Conservation (phyloP, 2,329 filamentous ascomycete species). For the Colletotrichum paranaense region DNA sequence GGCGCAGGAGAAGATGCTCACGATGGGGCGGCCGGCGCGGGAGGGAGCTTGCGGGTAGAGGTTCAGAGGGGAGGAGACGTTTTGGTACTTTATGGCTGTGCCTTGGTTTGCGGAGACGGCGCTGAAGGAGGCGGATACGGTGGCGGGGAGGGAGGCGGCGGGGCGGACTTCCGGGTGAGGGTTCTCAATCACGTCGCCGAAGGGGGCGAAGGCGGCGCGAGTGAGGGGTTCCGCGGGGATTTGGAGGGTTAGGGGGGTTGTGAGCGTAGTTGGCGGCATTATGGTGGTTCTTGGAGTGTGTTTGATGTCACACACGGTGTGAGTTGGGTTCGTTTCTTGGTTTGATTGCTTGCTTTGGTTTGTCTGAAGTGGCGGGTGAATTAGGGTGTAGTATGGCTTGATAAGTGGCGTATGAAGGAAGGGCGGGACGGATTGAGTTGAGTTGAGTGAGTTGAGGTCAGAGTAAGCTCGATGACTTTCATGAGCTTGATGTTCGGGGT, state of each 20-base stretch:
- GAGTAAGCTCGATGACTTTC: slow-evolving; percentile 1
- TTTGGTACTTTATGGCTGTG: slow-evolving; percentile 85
- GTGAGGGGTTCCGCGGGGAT: slow-evolving; percentile 76
- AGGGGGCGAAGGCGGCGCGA: slow-evolving; percentile 76
- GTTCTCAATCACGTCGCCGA: slow-evolving; percentile 86
- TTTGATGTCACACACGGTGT: neutral
- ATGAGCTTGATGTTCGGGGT: neutral
- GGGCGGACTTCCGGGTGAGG: slow-evolving; percentile 70
- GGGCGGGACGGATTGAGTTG: neutral
- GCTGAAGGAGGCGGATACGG: slow-evolving; percentile 51
- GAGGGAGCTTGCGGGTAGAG: slow-evolving; percentile 76
- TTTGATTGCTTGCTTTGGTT: too few relatives aligned
- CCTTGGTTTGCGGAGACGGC: slow-evolving; percentile 83
- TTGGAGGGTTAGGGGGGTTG: slow-evolving; percentile 39
- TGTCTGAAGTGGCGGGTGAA: neutral
- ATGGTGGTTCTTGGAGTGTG: neutral
- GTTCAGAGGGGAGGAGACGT: slow-evolving; percentile 80
- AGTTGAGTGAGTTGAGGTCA: neutral
- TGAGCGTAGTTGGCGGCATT: slow-evolving; percentile 25
- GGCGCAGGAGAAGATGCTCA: slow-evolving; percentile 92
- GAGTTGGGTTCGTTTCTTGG: neutral
- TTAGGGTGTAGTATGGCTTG: neutral
- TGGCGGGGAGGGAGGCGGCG: slow-evolving; percentile 55
- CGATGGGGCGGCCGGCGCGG: slow-evolving; percentile 67
- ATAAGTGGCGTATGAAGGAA: neutral